Evolutionary conservation across 2,329 filamentous ascomycete species (phyloP).

Genomic region (Rhynchosporium graminicola): DNA sequence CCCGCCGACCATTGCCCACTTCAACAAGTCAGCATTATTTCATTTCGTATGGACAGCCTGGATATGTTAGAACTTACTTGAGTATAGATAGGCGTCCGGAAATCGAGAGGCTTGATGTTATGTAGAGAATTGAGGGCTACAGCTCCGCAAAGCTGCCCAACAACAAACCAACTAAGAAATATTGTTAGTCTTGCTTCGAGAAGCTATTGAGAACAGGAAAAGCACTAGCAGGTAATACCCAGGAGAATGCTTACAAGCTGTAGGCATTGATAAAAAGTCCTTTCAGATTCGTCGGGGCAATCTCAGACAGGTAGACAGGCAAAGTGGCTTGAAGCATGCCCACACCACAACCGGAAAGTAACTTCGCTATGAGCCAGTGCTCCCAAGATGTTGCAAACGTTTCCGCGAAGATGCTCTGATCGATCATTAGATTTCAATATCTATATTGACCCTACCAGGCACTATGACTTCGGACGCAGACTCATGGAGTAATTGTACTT

Average conservation of each 20-base stretch:
- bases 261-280: slow-evolving; percentile 29
- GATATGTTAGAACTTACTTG: slow-evolving; percentile 36
- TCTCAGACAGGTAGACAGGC: slow-evolving; percentile 31
- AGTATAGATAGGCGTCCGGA: slow-evolving; percentile 46
- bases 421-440: neutral
- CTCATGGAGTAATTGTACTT: neutral
- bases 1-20: slow-evolving; percentile 48
- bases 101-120: slow-evolving; percentile 40
- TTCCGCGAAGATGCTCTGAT: slow-evolving; percentile 28
- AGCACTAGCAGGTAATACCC: too few species aligned
- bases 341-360: slow-evolving; percentile 30
- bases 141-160: slow-evolving; percentile 47
- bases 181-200: slow-evolving; percentile 4
- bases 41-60: neutral
- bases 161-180: slow-evolving; percentile 43
- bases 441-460: neutral
- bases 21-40: slow-evolving; percentile 6
- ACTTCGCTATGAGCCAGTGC: slow-evolving; percentile 30
- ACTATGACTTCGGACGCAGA: neutral
- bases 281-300: slow-evolving; percentile 29
- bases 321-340: slow-evolving; percentile 32
- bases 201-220: neutral
- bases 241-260: slow-evolving; percentile 22
- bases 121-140: slow-evolving; percentile 45
- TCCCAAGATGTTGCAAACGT: slow-evolving; percentile 27